Evolutionary conservation across 169 alveolate genomes (phyloP).

Genomic region (Plasmodium coatneyi): DNA sequence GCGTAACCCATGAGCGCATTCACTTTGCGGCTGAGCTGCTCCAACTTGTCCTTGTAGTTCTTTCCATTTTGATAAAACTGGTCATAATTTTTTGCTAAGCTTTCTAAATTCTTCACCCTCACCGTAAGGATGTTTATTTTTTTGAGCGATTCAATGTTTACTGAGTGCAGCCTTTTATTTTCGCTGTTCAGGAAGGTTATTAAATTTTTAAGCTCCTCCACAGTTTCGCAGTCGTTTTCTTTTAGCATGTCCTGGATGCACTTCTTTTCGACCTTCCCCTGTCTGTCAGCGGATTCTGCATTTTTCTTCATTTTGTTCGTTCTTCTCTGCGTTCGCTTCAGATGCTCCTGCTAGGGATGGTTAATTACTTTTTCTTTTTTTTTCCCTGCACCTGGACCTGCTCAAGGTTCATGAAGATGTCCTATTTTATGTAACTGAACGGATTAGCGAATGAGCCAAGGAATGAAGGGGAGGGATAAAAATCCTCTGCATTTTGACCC

Average conservation of each 20-base stretch:
- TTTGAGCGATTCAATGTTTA: constrained; percentile 43
- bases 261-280: constrained; percentile 25
- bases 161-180: constrained; percentile 59
- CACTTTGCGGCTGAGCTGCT: background rate
- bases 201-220: constrained; percentile 60
- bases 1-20: constrained; percentile 15
- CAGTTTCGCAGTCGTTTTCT: constrained; percentile 64
- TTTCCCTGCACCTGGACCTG: background rate
- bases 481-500: background rate
- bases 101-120: constrained; percentile 43
- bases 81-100: constrained; percentile 33
- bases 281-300: background rate
- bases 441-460: background rate
- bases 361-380: background rate
- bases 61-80: constrained; percentile 6
- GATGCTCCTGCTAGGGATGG: background rate
- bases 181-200: constrained; percentile 35
- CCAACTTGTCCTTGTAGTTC: constrained; percentile 11
- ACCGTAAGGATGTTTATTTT: constrained; percentile 43
- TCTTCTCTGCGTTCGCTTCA: background rate
- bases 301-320: background rate
- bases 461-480: background rate
- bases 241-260: constrained; percentile 31
- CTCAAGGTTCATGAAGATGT: background rate
- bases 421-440: background rate